Percentiles rank a stretch among this genome's conserved stretches.
phyloP scores from a whole-genome alignment of 129 eudicot species.

The Apium graveolens region DNA sequence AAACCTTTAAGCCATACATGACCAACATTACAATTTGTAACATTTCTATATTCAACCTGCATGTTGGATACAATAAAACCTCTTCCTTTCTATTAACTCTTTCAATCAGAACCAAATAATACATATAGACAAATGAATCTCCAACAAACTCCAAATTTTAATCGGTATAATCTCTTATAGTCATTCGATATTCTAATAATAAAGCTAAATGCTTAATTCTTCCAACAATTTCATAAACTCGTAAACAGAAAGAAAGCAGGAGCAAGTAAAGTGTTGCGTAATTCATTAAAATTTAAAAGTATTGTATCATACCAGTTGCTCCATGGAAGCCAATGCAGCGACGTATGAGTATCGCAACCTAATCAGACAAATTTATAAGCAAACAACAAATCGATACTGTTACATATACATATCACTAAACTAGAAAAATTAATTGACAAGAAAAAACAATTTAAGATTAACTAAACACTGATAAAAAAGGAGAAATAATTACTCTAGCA shows the following conservation, averaged over 20 bases:
- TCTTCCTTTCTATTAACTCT: no score
- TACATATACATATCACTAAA: neutral
- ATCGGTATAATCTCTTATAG: neutral
- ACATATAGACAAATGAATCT: no score
- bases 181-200: neutral
- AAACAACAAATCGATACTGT: neutral
- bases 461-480: neutral
- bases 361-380: neutral
- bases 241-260: neutral
- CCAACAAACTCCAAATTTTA: no score
- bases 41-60: no score
- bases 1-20: no score
- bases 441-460: neutral
- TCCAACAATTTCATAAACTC: neutral
- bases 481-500: no score
- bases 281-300: no score
- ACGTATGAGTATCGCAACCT: conserved; percentile 57
- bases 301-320: conserved; percentile 10
- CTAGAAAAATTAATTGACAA: neutral
- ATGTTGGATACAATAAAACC: no score
- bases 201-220: neutral
- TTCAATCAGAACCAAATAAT: no score
- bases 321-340: conserved; percentile 36
- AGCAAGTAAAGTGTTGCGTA: neutral
- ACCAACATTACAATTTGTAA: no score